Conservation (phyloP, 2,329 filamentous ascomycete species). For the Penicillium nordicum region DNA sequence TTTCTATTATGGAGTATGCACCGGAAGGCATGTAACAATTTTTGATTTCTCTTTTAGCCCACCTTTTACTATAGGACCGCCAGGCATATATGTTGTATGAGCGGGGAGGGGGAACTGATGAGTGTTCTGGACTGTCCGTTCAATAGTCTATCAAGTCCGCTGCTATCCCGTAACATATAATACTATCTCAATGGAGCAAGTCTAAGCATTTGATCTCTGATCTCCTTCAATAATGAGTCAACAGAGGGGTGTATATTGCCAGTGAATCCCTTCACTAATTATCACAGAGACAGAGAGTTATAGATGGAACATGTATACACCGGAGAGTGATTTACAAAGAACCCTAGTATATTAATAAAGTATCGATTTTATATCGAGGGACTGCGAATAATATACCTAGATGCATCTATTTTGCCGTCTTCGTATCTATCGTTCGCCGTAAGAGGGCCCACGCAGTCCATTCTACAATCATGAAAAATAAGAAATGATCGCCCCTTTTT, state of each 20-base stretch:
- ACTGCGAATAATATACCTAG: not conserved
- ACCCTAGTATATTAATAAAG: too few relatives aligned
- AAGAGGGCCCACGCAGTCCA: not conserved
- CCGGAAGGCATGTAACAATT: too few relatives aligned
- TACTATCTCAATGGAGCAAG: not conserved
- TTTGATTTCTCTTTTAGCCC: too few relatives aligned
- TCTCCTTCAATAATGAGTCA: not conserved
- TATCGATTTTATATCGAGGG: not conserved
- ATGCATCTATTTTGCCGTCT: not conserved
- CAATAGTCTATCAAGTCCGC: not conserved
- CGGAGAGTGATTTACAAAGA: too few relatives aligned
- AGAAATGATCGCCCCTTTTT: not conserved
- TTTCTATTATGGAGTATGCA: too few relatives aligned
- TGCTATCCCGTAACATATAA: not conserved
- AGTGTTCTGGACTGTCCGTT: not conserved
- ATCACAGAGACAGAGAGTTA: not conserved
- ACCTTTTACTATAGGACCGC: too few relatives aligned
- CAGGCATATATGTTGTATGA: not conserved
- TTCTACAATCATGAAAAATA: not conserved
- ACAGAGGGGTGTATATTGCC: not conserved
- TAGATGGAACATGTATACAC: not conserved
- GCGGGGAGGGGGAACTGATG: not conserved
- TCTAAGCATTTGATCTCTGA: not conserved
- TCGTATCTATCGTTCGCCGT: not conserved
- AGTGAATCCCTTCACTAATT: not conserved